These are phyloP conservation scores for Cladosporium cucumerinum DNA, from an alignment of 2,329 filamentous ascomycete genomes.

Conservation along the genomic window DNA sequence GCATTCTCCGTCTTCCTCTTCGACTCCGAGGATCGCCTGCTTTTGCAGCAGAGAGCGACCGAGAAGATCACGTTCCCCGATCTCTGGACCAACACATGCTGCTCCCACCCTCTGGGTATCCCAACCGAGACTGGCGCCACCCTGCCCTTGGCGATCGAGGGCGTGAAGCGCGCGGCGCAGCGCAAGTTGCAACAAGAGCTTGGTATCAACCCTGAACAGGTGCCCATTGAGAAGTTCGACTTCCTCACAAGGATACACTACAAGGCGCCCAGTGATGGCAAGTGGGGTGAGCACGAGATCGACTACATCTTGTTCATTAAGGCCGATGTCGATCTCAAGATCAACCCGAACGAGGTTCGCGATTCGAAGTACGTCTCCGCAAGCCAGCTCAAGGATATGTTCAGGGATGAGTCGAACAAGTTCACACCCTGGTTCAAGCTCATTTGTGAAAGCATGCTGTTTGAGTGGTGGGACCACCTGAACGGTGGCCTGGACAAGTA, in stretches of 20 bases:
- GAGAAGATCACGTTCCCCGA: slow-evolving; percentile 99
- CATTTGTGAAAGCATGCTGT: slow-evolving; percentile 96
- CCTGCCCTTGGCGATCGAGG: slow-evolving; percentile 73
- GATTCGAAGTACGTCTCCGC: slow-evolving; percentile 80
- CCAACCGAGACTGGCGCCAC: slow-evolving; percentile 85
- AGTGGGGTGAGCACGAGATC: slow-evolving; percentile 99
- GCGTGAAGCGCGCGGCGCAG: slow-evolving; percentile 87
- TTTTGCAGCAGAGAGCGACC: slow-evolving; percentile 88
- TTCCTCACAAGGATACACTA: slow-evolving; percentile 98
- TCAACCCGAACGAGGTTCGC: slow-evolving; percentile 84
- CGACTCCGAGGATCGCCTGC: slow-evolving; percentile 84
- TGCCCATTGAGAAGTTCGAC: slow-evolving; percentile 84
- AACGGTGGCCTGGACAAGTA: slow-evolving; percentile 80
- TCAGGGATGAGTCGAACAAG: slow-evolving; percentile 72
- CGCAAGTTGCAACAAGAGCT: slow-evolving; percentile 93
- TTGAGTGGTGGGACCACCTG: slow-evolving; percentile 93
- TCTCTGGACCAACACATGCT: slow-evolving; percentile 99
- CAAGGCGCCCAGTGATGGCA: slow-evolving; percentile 91
- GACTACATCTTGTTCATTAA: slow-evolving; percentile 99
- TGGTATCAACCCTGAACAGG: slow-evolving; percentile 83
- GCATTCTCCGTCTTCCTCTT: slow-evolving; percentile 98
- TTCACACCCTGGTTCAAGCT: slow-evolving; percentile 99
- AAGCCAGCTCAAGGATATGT: slow-evolving; percentile 79
- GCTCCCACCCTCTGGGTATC: slow-evolving; percentile 91
- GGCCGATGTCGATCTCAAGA: slow-evolving; percentile 77